A percentile compares a stretch with the other conserved stretches of the same genome.
Conservation (phyloP, 1,139 yeast species). For the Meyerozyma athensensis region DNA sequence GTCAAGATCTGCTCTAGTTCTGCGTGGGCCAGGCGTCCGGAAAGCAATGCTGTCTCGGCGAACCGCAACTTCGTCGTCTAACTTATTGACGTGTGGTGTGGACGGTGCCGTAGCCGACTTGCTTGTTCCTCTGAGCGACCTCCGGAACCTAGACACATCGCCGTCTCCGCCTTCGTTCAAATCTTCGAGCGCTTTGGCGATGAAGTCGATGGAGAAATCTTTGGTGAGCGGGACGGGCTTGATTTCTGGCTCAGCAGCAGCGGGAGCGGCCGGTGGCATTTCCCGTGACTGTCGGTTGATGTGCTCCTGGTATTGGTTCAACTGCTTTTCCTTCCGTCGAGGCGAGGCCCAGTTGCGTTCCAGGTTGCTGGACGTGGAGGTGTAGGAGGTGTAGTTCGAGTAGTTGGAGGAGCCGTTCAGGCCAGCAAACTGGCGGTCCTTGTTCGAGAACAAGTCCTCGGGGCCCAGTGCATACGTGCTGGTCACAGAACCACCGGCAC, state of each 20-base stretch:
- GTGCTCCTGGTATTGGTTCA: conserved; percentile 36
- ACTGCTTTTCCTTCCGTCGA: conserved; percentile 32
- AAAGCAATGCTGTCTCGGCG: conserved; percentile 35
- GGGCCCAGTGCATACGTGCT: conserved; percentile 1
- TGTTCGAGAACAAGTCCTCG: conserved; percentile 30
- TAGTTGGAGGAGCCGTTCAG: conserved; percentile 38
- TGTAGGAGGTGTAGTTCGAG: conserved; percentile 45
- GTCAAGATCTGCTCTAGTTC: conserved; percentile 7
- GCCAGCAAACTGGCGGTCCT: conserved; percentile 15
- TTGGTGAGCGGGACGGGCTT: conserved; percentile 33
- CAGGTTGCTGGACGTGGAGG: conserved; percentile 24
- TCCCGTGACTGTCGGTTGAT: conserved; percentile 36
- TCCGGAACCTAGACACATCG: conserved; percentile 42
- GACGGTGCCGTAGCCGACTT: conserved; percentile 16
- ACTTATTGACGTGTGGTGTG: conserved; percentile 28
- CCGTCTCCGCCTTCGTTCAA: conserved; percentile 64
- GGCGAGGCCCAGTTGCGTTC: conserved; percentile 56
- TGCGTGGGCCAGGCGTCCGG: conserved; percentile 12
- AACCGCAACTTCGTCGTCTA: conserved; percentile 35
- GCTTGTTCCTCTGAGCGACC: conserved; percentile 29
- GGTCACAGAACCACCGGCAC: background rate
- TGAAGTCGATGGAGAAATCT: conserved; percentile 45
- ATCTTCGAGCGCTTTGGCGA: conserved; percentile 60
- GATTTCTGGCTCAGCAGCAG: conserved; percentile 13
- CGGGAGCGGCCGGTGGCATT: conserved; percentile 13